Evolutionary conservation across 2,329 filamentous ascomycete species (phyloP).

Genomic region (Chrysoporthe cubensis): DNA sequence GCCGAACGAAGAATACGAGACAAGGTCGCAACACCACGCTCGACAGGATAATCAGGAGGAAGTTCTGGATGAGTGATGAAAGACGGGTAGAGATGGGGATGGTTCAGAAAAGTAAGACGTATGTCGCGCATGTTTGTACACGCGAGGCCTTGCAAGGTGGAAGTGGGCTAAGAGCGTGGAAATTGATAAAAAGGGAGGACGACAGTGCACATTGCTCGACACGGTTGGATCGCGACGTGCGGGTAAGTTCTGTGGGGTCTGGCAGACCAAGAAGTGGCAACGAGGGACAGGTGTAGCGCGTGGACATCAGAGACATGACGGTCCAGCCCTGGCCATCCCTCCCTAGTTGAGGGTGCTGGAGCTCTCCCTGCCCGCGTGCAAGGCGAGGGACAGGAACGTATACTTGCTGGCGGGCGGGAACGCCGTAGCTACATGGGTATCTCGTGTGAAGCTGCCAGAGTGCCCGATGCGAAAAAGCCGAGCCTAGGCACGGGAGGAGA

Average conservation of each 20-base stretch:
- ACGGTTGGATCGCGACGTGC: slow-evolving; percentile 24
- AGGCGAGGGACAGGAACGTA: slow-evolving; percentile 13
- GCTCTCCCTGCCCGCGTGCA: slow-evolving; percentile 24
- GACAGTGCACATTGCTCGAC: slow-evolving; percentile 28
- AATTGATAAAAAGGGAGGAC: slow-evolving; percentile 24
- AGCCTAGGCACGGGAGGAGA: not conserved
- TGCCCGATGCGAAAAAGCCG: not conserved
- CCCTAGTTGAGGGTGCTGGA: slow-evolving; percentile 21
- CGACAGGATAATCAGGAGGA: slow-evolving; percentile 14
- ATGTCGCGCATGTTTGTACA: slow-evolving; percentile 28
- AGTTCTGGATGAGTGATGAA: slow-evolving; percentile 18
- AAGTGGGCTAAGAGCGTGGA: slow-evolving; percentile 13
- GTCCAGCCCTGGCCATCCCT: slow-evolving; percentile 21
- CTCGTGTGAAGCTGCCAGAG: not conserved
- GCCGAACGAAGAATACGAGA: slow-evolving; percentile 19
- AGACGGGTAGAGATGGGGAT: slow-evolving; percentile 24
- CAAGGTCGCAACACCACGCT: slow-evolving; percentile 29
- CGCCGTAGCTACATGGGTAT: not conserved
- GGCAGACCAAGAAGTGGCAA: slow-evolving; percentile 20
- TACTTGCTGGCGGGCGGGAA: not conserved
- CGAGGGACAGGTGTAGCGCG: slow-evolving; percentile 22
- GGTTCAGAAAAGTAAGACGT: slow-evolving; percentile 31
- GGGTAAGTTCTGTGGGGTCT: slow-evolving; percentile 27
- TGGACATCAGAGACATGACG: slow-evolving; percentile 26
- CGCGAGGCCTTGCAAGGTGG: not conserved